phyloP scores from a whole-genome alignment of 768 basidiomycete genomes.

The Gloeopeniophorella convolvens region DNA sequence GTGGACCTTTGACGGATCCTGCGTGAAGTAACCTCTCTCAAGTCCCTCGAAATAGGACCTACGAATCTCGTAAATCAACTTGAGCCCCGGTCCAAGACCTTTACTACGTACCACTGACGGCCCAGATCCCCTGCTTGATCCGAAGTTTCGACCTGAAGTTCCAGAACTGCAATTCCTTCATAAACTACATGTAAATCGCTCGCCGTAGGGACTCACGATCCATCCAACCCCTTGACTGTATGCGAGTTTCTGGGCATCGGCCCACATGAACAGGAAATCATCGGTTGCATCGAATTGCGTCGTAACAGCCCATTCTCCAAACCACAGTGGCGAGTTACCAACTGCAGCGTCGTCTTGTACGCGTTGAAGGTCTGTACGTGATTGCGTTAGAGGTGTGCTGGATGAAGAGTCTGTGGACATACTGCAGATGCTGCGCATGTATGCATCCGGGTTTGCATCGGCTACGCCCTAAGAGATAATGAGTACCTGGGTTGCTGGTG shows the following conservation, averaged over 20 bases:
- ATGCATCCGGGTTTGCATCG: constrained; percentile 54
- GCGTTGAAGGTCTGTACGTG: constrained; percentile 48
- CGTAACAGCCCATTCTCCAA: constrained; percentile 56
- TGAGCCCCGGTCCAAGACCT: constrained; percentile 16
- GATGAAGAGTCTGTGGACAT: constrained; percentile 22
- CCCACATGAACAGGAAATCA: constrained; percentile 58
- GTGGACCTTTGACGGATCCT: constrained; percentile 49
- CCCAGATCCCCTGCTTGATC: constrained; percentile 49
- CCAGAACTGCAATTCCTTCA: constrained; percentile 42
- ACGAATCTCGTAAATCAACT: neutral
- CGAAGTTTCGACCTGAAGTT: too few relatives aligned
- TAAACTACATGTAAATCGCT: neutral
- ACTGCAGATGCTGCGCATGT: constrained; percentile 68
- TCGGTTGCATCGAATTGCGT: constrained; percentile 61
- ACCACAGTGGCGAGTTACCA: constrained; percentile 44
- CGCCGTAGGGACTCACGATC: constrained; percentile 49
- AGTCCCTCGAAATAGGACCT: constrained; percentile 71
- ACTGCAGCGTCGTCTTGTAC: constrained; percentile 41
- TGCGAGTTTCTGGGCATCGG: constrained; percentile 65
- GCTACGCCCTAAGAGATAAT: constrained; percentile 58
- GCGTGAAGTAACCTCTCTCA: constrained; percentile 51
- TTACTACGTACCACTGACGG: constrained; percentile 67
- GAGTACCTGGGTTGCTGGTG: neutral
- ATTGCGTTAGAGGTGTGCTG: neutral
- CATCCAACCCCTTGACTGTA: constrained; percentile 59